phyloP scores from a whole-genome alignment of 805 yeast species.

The Saccharomycopsis oosterbeekiorum region DNA sequence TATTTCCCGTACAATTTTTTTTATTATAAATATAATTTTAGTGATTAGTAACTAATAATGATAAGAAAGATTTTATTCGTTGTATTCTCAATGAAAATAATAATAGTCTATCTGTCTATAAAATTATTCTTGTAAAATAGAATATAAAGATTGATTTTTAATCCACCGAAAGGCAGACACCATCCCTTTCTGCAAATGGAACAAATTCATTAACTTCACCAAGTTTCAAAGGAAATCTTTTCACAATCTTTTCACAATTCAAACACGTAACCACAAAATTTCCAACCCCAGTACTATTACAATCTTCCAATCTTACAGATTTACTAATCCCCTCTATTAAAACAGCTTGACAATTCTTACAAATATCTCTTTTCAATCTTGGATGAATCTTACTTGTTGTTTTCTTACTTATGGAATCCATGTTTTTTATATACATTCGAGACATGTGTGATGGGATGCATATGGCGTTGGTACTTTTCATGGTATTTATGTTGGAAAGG shows the following conservation, averaged over 20 bases:
- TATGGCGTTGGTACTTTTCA: neutral
- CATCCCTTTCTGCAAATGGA: neutral
- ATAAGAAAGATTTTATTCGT: too few species aligned
- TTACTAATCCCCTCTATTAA: conserved; percentile 11
- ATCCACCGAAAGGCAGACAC: neutral
- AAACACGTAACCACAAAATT: conserved; percentile 5
- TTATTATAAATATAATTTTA: too few species aligned
- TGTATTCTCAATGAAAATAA: too few species aligned
- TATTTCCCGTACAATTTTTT: too few species aligned
- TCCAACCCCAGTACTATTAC: neutral
- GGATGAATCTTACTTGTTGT: conserved; percentile 13
- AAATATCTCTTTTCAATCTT: conserved; percentile 9
- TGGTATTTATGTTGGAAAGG: neutral
- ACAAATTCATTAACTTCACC: conserved; percentile 3
- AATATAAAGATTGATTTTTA: neutral
- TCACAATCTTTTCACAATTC: conserved; percentile 3
- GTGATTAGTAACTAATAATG: too few species aligned
- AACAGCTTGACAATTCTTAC: conserved; percentile 12
- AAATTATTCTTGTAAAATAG: neutral
- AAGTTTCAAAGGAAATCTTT: conserved; percentile 6
- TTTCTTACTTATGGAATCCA: conserved; percentile 12
- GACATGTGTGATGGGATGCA: conserved; percentile 1
- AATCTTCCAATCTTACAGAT: neutral
- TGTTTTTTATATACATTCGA: conserved; percentile 12
- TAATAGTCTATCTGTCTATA: neutral